A percentile compares a stretch with the other conserved stretches of the same genome.
Evolutionary conservation across 495 filamentous ascomycete genomes (phyloP).

Genomic region (Corynascus novoguineensis): DNA sequence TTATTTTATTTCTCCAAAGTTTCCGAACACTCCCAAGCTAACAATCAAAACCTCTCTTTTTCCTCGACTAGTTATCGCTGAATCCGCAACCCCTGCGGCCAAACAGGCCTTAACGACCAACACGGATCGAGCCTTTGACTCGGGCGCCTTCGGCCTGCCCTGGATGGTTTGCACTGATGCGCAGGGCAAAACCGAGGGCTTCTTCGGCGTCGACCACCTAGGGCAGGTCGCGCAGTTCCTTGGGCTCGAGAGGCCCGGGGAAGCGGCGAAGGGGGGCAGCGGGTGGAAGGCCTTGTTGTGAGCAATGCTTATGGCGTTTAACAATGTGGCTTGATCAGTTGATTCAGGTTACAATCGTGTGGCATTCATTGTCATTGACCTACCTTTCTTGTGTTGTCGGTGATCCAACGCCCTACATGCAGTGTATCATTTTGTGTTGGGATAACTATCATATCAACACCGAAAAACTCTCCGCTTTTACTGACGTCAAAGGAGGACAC

Average conservation of each 20-base stretch:
- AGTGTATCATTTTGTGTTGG: too few species aligned
- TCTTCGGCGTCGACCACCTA: slow-evolving; percentile 67
- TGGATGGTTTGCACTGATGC: slow-evolving; percentile 63
- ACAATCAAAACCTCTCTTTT: neutral
- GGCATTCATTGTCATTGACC: too few species aligned
- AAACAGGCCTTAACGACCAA: slow-evolving; percentile 51
- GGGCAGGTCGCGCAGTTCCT: slow-evolving; percentile 60
- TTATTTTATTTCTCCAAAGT: neutral
- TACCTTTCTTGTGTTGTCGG: too few species aligned
- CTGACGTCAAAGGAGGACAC: too few species aligned
- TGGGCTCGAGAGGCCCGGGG: slow-evolving; percentile 43
- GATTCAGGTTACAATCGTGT: too few species aligned
- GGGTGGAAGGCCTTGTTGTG: slow-evolving; percentile 51
- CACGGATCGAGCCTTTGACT: slow-evolving; percentile 52
- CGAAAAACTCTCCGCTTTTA: too few species aligned
- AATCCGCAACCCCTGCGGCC: slow-evolving; percentile 39
- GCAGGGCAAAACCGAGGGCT: slow-evolving; percentile 55
- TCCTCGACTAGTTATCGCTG: slow-evolving; percentile 23
- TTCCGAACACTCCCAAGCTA: neutral
- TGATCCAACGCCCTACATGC: too few species aligned
- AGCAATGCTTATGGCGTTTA: too few species aligned
- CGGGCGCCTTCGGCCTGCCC: slow-evolving; percentile 66
- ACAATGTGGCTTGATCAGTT: too few species aligned
- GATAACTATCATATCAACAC: too few species aligned
- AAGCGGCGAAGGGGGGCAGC: neutral